phyloP scores from a whole-genome alignment of 208 protist genomes.

The Trypanosoma boissoni region DNA sequence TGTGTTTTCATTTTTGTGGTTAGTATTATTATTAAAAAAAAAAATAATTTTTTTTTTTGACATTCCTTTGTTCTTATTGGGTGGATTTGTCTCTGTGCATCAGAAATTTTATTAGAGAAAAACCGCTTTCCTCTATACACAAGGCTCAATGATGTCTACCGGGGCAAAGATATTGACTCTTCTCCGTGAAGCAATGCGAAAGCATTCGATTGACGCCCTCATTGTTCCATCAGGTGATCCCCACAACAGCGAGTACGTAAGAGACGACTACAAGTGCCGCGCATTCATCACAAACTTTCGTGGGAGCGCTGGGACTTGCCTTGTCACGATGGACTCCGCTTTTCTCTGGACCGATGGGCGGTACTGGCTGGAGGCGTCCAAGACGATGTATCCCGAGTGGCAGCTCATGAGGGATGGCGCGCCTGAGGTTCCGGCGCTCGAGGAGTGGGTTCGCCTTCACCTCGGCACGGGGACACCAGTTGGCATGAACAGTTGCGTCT shows the following conservation, averaged over 20 bases:
- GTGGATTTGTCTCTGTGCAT: neutral
- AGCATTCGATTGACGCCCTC: conserved; percentile 67
- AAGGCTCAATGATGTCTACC: conserved; percentile 28
- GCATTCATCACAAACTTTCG: conserved; percentile 94
- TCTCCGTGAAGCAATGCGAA: conserved; percentile 77
- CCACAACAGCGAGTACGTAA: conserved; percentile 97
- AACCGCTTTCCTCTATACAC: too few species aligned
- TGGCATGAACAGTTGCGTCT: conserved; percentile 67
- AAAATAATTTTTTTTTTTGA: neutral
- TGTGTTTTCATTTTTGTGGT: too few species aligned
- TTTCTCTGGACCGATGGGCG: conserved; percentile 97
- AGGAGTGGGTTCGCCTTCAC: conserved; percentile 61
- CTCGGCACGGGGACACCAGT: conserved; percentile 40
- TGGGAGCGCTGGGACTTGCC: conserved; percentile 92
- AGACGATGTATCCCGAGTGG: conserved; percentile 80
- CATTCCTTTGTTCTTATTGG: conserved; percentile 5
- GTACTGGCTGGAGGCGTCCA: conserved; percentile 94
- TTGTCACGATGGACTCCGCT: conserved; percentile 74
- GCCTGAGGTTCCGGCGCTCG: conserved; percentile 50
- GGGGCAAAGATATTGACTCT: conserved; percentile 37
- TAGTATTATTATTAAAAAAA: neutral
- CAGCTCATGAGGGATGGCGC: conserved; percentile 82
- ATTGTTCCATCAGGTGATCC: conserved; percentile 92
- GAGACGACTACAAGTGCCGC: conserved; percentile 80
- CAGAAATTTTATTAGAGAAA: too few species aligned